Percentiles rank a stretch among this genome's conserved stretches.
These are phyloP conservation scores for Alloteropsis angusta DNA, from an alignment of 202 grass and related monocot species.

Conservation along the genomic window DNA sequence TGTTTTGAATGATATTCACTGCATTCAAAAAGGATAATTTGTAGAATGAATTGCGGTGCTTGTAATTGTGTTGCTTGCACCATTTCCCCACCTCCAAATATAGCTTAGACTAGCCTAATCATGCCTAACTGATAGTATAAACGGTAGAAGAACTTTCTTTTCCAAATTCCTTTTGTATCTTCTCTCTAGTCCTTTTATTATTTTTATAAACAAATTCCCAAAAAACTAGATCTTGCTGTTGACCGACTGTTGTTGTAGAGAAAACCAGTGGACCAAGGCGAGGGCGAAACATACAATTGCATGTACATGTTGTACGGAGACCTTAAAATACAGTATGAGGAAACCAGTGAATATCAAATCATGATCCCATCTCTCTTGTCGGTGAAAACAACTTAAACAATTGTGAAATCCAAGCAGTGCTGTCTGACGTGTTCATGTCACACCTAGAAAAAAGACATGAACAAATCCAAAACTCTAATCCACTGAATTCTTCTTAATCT, in stretches of 20 bases:
- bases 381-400: constrained; percentile 23
- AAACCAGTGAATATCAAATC: neutral
- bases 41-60: neutral
- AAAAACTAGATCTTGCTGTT: constrained; percentile 4
- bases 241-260: neutral
- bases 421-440: neutral
- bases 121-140: neutral
- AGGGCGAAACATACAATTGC: neutral
- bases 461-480: neutral
- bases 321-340: neutral
- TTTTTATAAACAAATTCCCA: neutral
- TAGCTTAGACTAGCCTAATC: neutral
- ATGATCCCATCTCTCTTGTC: constrained; percentile 10
- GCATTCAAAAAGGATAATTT: neutral
- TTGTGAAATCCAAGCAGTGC: neutral
- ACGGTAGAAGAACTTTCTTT: neutral
- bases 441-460: neutral
- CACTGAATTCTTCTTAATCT: neutral
- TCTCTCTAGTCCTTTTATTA: neutral
- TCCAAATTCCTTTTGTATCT: neutral
- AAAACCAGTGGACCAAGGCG: constrained; percentile 4
- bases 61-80: neutral
- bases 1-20: neutral
- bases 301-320: neutral
- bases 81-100: neutral